Conservation (phyloP, 768 basidiomycete genomes). For the Psilocybe azurescens region DNA sequence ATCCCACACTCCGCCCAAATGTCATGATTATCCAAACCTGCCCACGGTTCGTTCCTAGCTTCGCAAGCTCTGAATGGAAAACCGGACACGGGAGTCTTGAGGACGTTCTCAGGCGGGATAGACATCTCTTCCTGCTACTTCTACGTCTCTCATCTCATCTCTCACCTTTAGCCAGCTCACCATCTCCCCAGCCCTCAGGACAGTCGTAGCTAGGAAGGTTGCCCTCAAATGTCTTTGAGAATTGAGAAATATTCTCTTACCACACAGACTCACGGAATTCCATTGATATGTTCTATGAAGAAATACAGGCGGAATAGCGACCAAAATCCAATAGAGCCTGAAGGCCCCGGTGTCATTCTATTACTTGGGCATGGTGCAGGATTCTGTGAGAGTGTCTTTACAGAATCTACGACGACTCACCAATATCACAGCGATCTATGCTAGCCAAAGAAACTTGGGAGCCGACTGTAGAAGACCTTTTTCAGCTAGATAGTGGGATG, state of each 20-base stretch:
- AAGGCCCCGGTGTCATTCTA: slow-evolving; percentile 27
- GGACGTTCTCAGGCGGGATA: background rate
- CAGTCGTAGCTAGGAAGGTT: background rate
- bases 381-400: slow-evolving; percentile 31
- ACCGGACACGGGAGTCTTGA: background rate
- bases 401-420: background rate
- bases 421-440: background rate
- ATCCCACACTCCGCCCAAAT: background rate
- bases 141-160: background rate
- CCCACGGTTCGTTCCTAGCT: background rate
- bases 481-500: slow-evolving; percentile 26
- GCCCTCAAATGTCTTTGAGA: slow-evolving; percentile 8
- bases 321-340: background rate
- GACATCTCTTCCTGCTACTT: too few species aligned
- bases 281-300: slow-evolving; percentile 32
- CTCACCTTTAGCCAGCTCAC: background rate
- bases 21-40: background rate
- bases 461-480: slow-evolving; percentile 38
- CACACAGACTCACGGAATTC: slow-evolving; percentile 31
- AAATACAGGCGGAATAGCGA: slow-evolving; percentile 26
- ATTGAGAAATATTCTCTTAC: slow-evolving; percentile 29
- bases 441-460: slow-evolving; percentile 48
- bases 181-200: background rate
- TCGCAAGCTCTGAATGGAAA: background rate
- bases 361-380: slow-evolving; percentile 35